Percentiles rank a stretch among this genome's conserved stretches.
phyloP scores from a whole-genome alignment of 805 yeast genomes.

The Ogataea sp. region DNA sequence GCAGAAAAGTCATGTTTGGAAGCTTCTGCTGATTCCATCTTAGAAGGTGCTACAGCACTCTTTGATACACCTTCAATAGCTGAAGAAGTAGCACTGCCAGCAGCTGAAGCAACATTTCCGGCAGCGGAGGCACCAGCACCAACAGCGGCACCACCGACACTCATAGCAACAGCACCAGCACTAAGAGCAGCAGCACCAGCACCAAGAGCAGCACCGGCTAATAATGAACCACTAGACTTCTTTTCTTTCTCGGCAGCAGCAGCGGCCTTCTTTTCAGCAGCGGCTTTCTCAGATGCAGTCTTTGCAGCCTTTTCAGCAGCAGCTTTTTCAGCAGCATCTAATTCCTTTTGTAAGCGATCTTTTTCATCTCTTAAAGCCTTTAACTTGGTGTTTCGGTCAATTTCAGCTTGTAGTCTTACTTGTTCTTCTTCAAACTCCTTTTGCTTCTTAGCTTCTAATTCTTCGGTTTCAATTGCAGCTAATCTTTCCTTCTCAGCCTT shows the following conservation, averaged over 20 bases:
- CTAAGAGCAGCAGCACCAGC: constrained; percentile 9
- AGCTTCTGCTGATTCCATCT: constrained; percentile 12
- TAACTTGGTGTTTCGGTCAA: constrained; percentile 26
- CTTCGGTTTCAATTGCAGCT: constrained; percentile 24
- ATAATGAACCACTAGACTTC: constrained; percentile 21
- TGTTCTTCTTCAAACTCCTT: constrained; percentile 31
- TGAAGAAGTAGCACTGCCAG: constrained; percentile 13
- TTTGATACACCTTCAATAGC: constrained; percentile 4
- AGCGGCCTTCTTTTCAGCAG: constrained; percentile 24
- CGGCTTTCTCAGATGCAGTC: constrained; percentile 28
- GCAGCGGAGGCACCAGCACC: constrained; percentile 12
- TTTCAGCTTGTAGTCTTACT: constrained; percentile 27
- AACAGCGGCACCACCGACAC: constrained; percentile 11
- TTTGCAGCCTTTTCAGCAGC: constrained; percentile 9
- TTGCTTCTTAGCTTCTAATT: constrained; percentile 16
- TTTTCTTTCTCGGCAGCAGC: constrained; percentile 9
- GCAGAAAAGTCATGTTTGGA: constrained; percentile 19
- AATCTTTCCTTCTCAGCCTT: constrained; percentile 27
- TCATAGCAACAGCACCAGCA: constrained; percentile 10
- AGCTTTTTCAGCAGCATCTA: constrained; percentile 21
- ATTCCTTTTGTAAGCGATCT: constrained; percentile 24
- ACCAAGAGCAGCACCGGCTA: constrained; percentile 21
- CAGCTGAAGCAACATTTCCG: constrained; percentile 13
- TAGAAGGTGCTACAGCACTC: no score
- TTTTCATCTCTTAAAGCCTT: constrained; percentile 30